phyloP scores from a whole-genome alignment of 106 monocot species.

The Hemerocallis citrina region DNA sequence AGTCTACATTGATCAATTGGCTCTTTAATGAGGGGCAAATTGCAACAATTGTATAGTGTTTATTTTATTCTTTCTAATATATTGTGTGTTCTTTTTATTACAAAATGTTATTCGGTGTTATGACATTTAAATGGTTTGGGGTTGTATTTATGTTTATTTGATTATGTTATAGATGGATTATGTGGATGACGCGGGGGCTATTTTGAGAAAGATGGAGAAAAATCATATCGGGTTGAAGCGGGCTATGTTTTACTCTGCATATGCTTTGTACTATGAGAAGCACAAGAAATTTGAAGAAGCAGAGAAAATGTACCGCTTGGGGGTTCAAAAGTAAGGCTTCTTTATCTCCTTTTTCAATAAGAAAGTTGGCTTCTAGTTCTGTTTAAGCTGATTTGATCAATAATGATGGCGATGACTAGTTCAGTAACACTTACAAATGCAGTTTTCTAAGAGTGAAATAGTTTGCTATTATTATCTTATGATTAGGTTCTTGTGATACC shows the following conservation, averaged over 20 bases:
- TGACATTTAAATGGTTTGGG: too few relatives aligned
- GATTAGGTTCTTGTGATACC: too few relatives aligned
- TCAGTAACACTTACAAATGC: background rate
- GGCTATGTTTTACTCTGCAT: slow-evolving; percentile 66
- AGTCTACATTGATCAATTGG: too few relatives aligned
- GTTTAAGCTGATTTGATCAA: background rate
- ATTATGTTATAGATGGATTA: slow-evolving; percentile 73
- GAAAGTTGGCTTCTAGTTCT: too few relatives aligned
- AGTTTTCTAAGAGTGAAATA: background rate
- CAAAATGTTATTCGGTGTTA: too few relatives aligned
- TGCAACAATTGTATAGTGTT: too few relatives aligned
- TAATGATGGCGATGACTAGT: background rate
- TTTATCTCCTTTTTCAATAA: background rate
- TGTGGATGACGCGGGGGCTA: slow-evolving; percentile 64
- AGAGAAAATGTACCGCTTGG: slow-evolving; percentile 71
- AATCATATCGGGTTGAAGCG: slow-evolving; percentile 61
- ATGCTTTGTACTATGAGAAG: slow-evolving; percentile 85
- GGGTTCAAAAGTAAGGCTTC: slow-evolving; percentile 60
- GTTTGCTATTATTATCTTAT: too few relatives aligned
- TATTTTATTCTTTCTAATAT: too few relatives aligned
- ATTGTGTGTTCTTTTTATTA: too few relatives aligned
- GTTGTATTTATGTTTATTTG: too few relatives aligned
- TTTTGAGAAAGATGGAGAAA: slow-evolving; percentile 85
- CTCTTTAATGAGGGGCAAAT: too few relatives aligned
- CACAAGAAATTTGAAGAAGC: slow-evolving; percentile 60